A percentile compares a stretch with the other conserved stretches of the same genome.
These are phyloP conservation scores for Auxenochlorella protothecoides DNA, from an alignment of 139 green algal species.

Conservation along the genomic window DNA sequence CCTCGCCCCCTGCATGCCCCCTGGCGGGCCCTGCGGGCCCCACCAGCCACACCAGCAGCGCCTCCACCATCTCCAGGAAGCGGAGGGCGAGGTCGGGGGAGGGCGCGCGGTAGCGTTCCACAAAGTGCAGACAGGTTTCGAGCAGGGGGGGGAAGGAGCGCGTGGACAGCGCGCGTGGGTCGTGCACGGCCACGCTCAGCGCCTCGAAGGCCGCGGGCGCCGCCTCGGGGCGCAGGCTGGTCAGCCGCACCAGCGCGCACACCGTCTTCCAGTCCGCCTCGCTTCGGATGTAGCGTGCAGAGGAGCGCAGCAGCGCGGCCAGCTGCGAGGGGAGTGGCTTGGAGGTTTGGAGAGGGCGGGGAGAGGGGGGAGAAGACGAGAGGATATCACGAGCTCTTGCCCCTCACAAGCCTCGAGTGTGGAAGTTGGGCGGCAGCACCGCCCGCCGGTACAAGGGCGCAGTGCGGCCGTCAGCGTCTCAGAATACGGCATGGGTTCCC, in stretches of 20 bases:
- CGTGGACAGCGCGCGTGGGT: constrained; percentile 6
- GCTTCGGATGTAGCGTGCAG: constrained; percentile 56
- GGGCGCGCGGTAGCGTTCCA: constrained; percentile 32
- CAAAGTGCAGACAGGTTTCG: constrained; percentile 34
- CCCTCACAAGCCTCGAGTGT: too few relatives aligned
- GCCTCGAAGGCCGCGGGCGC: constrained; percentile 19
- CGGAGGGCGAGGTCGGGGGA: constrained; percentile 23
- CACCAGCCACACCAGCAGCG: constrained; percentile 40
- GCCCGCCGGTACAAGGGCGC: too few relatives aligned
- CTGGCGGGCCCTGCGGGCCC: constrained; percentile 8
- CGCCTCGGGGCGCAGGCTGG: constrained; percentile 31
- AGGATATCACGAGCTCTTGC: too few relatives aligned
- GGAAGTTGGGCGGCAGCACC: too few relatives aligned
- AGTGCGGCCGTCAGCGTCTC: too few relatives aligned
- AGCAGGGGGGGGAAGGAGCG: constrained; percentile 22
- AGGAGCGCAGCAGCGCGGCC: constrained; percentile 45
- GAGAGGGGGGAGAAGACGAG: too few relatives aligned
- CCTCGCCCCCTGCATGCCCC: not conserved
- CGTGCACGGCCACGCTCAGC: constrained; percentile 13
- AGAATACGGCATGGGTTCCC: too few relatives aligned
- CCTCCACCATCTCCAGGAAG: constrained; percentile 40
- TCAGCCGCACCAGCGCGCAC: constrained; percentile 66
- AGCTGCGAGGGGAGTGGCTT: constrained; percentile 13
- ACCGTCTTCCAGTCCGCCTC: constrained; percentile 73
- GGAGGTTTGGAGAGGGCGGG: too few relatives aligned